A percentile compares a stretch with the other conserved stretches of the same genome.
Conservation (phyloP, 805 yeast species). For the Metschnikowia dekortorum region DNA sequence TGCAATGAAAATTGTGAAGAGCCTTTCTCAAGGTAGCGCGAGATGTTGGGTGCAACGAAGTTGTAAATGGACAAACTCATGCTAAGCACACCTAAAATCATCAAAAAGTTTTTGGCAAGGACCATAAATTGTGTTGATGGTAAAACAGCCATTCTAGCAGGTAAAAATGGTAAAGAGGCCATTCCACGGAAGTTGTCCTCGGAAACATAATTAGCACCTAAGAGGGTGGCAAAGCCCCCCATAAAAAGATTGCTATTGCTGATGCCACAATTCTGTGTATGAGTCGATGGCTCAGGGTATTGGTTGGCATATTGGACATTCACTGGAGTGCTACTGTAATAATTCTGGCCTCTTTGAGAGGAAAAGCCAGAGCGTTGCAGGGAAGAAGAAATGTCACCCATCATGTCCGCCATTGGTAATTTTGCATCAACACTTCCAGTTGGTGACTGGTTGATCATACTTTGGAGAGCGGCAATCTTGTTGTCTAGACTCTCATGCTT, state of each 20-base stretch:
- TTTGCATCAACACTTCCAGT: background rate
- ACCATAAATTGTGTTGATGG: background rate
- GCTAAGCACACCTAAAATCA: background rate
- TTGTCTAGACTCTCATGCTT: slow-evolving; percentile 48
- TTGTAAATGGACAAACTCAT: background rate
- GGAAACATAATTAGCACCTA: slow-evolving; percentile 57
- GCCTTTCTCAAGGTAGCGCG: background rate
- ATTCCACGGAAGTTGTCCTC: slow-evolving; percentile 47
- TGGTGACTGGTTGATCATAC: slow-evolving; percentile 25
- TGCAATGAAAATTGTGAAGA: background rate
- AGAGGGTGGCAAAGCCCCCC: slow-evolving; percentile 62
- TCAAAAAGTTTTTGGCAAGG: slow-evolving; percentile 1
- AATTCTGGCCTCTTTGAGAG: background rate
- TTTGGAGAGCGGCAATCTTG: slow-evolving; percentile 43
- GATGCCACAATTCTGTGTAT: background rate
- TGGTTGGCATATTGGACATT: slow-evolving; percentile 1
- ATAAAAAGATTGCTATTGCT: slow-evolving; percentile 40
- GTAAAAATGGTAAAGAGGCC: slow-evolving; percentile 41
- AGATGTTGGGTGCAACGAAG: background rate
- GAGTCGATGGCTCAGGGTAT: background rate
- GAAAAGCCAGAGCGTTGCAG: background rate
- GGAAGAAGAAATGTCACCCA: background rate
- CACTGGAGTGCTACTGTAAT: slow-evolving; percentile 3
- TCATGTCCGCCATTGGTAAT: background rate
- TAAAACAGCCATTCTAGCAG: background rate